phyloP scores from a whole-genome alignment of 805 yeast species.

The Debaryomyces prosopidis region DNA sequence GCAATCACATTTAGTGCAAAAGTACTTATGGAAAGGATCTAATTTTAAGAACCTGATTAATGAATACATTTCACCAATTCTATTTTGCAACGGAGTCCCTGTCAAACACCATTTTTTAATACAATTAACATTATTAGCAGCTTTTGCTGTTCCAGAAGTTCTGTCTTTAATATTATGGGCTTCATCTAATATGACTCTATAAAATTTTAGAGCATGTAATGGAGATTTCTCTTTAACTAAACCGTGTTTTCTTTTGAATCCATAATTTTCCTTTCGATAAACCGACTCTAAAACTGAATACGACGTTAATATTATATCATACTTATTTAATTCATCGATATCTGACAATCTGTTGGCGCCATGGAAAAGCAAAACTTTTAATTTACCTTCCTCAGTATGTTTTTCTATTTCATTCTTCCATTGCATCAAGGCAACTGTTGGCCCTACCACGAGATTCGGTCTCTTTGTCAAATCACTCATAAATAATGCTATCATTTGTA shows the following conservation, averaged over 20 bases:
- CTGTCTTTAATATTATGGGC: slow-evolving; percentile 98
- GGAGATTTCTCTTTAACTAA: slow-evolving; percentile 73
- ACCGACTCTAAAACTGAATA: slow-evolving; percentile 90
- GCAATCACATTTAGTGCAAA: slow-evolving; percentile 92
- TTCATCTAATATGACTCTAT: slow-evolving; percentile 89
- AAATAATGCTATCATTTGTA: slow-evolving; percentile 88
- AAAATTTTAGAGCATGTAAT: slow-evolving; percentile 72
- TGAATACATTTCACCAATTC: slow-evolving; percentile 96
- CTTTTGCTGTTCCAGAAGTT: slow-evolving; percentile 88
- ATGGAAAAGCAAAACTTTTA: slow-evolving; percentile 75
- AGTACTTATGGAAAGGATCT: slow-evolving; percentile 85
- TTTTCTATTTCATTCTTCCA: slow-evolving; percentile 92
- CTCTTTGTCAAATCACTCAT: slow-evolving; percentile 63
- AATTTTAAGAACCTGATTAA: slow-evolving; percentile 80
- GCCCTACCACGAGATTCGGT: slow-evolving; percentile 91
- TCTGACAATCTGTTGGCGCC: slow-evolving; percentile 76
- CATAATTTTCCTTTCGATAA: slow-evolving; percentile 77
- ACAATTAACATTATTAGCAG: slow-evolving; percentile 74
- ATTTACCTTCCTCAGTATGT: slow-evolving; percentile 67
- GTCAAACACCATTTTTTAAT: slow-evolving; percentile 86
- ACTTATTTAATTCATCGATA: slow-evolving; percentile 54
- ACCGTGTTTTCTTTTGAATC: slow-evolving; percentile 74
- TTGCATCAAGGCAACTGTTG: slow-evolving; percentile 98
- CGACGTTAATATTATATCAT: slow-evolving; percentile 86
- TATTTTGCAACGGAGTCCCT: slow-evolving; percentile 95